Base-by-base conservation (phyloP, 345 rosid genomes). In the Dimocarpus longan region DNA sequence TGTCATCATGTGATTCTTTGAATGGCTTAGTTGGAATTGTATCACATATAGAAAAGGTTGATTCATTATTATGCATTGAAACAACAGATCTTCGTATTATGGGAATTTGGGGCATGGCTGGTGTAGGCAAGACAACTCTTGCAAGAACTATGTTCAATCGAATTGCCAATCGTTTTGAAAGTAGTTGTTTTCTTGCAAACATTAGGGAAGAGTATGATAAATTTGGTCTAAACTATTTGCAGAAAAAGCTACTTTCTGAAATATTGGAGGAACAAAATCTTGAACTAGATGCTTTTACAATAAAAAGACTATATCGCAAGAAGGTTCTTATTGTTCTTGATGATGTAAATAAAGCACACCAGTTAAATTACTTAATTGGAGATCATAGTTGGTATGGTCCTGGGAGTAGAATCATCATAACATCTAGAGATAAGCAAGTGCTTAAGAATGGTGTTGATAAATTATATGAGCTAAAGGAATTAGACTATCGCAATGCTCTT, bases 61-160 rank as follows among this genome's bases (percentile, higher is more conserved):
- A 60, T 6, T 15, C 32, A 19, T 18, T 52, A 1, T 8, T 84
- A 46, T 1, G 40, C 15, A 28, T 40, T 8, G 64, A 16, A 4
- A 21, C 73, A 1, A 8, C 9, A 42, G 9, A 42, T 8, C 6
- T 42, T 42, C 69, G 48, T 9, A 52, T 84, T 15, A 60, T 76
- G 18, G 82, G 85, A 28, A 42, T 82, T n/a, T 62, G 60, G 32
- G 85, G 87, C 8, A 72, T 76, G 68, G 77, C 83, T 24, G 85
- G 87, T 0, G 64, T 76, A 2, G 87, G 87, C 3, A 84, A 84
- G 63, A 84, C 84, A 7, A 76, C 87, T 16, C 26, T 86, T 42
- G 87, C 89, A 66, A 80, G 71, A 57, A 82, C 77, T 7, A 48
- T 83, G 7, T 79, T 63, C 72, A 77, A 82, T 56, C 18, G 60